Base-by-base conservation (phyloP, 768 basidiomycete species). In the Myochromella boudieri region DNA sequence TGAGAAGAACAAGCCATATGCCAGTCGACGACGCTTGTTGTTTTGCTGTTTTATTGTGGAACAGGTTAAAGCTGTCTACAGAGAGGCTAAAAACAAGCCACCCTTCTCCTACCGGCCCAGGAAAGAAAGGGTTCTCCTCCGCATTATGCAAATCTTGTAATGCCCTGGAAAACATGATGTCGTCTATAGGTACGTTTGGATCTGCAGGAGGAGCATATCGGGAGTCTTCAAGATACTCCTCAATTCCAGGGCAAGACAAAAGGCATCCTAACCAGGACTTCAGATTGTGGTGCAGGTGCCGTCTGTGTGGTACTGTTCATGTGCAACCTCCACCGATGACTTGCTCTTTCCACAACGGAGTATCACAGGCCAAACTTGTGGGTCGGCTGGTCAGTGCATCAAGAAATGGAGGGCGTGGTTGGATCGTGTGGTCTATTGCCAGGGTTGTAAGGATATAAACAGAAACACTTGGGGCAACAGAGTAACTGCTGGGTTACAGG, bases 1-100 rank as follows among this genome's bases (percentile, higher is more conserved):
- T 74, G 8, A 71, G 54, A n/a, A 62, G 55, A 5, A 64, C 60
- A 3, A 61, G 38, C 53, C 57, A 67, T 20, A 65, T 60, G 0
- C 36, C 36, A 18, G 36, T 37, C 6, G 36, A 37, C 18, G 36
- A 37, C 17, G 22, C 36, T 28, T 58, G 37, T 18, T 53, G 59
- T 20, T 57, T 46, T 1, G 11, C 46, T 11, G 12, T 33, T 14
- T 33, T 33, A 11, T 14, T 33, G 12, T 33, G 32, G 32, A 33
- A 33, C 56, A n/a, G n/a, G n/a, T n/a, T n/a, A n/a, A n/a, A n/a
- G n/a, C n/a, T n/a, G n/a, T n/a, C n/a, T n/a, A n/a, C n/a, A n/a
- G n/a, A n/a, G n/a, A n/a, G 14, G 28, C 28, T 29, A 14, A 29
- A 29, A n/a, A 29, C 28, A 14, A 29, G 28, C 28, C 28, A 8